Base-by-base conservation (phyloP, 768 basidiomycete species). In the Lentinula lateritia region DNA sequence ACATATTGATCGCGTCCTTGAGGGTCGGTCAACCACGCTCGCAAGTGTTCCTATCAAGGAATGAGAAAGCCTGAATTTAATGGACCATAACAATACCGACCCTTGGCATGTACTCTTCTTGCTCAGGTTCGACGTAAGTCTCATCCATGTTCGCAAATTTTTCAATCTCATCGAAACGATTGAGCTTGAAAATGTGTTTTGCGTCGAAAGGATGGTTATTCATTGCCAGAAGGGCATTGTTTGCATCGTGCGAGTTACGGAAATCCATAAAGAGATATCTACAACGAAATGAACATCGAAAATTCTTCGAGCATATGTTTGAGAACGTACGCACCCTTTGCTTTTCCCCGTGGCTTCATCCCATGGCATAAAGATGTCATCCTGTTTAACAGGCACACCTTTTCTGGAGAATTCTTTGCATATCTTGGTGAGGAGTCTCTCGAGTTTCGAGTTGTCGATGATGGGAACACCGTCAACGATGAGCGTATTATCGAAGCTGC, bases 1-100 rank as follows among this genome's bases (percentile, higher is more conserved):
- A 93, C 88, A 77, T 94, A 94, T 72, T 99, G 97, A 73, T 99
- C 97, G 63, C 96, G 89, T 39, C 95, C 94, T 73, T 89, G 87
- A 23, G 86, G 80, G 75, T 99, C 97, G 28, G 87, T 92, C 58
- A 98, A 83, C 95, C 96, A 99, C 57, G 92, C 90, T 52, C 93
- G 86, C 63, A 98, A 83, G 76, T 99, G 95, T 72, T 98, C 97
- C 94, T 98, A 8, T 36, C 28, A 20, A 28, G 12, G 10, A 53
- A 43, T 60, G 18, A 61, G 62, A 36, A 35, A 55, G 28, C 28
- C 3, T 28, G 28, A 28, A 42, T 13, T 12, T 6, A 43, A 28
- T 6, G 9, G 32, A 0, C 6, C 32, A 32, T 34, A n/a, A 54
- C 58, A 1, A 41, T 5, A 63, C 77, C 36, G 64, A 93, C 94